Base-by-base conservation (phyloP, 305 asterid genomes). In the Ilex paraguariensis region DNA sequence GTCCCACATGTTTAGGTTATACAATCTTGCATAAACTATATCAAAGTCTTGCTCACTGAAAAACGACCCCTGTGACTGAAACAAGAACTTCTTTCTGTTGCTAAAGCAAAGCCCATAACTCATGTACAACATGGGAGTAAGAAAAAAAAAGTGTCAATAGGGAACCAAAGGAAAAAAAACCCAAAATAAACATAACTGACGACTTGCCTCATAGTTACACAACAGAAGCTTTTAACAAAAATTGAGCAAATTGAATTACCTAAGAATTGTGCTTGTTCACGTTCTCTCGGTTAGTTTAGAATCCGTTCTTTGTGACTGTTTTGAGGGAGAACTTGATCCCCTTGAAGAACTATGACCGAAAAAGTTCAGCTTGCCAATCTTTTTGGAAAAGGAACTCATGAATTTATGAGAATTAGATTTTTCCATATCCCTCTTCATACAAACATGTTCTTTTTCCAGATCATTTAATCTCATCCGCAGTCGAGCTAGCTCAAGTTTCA, bases 371-470 rank as follows among this genome's bases (percentile, higher is more conserved):
- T 79, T 91, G 56, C 81, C 72, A 63, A 85, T 80, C 63, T 73
- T 80, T 72, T 76, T 91, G 0, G 91, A 69, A 53, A 91, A 78
- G 8, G 83, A 80, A 67, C 68, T 75, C 87, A 84, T 73, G 62
- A 91, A 81, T 55, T 78, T 86, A 31, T 79, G 62, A 0, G 98
- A 88, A 61, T 74, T 69, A 2, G 83, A 82, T 55, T 78, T 86
- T 54, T 86, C 95, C 85, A 91, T 88, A 55, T 78, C 76, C 77
- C 75, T 86, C 82, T 88, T 91, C 91, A 88, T 84, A 56, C 78
- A 86, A 69, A 86, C 94, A 65, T 91, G 98, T 36, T 88, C 95
- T 57, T 83, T 91, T 79, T 88, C 98, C 83, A 91, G 65, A 76
- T 91, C 96, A 58, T 86, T 91, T 62, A 91, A 51, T 64, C 96